phyloP scores from a whole-genome alignment of 495 filamentous ascomycete species.

The Daldinia loculata region DNA sequence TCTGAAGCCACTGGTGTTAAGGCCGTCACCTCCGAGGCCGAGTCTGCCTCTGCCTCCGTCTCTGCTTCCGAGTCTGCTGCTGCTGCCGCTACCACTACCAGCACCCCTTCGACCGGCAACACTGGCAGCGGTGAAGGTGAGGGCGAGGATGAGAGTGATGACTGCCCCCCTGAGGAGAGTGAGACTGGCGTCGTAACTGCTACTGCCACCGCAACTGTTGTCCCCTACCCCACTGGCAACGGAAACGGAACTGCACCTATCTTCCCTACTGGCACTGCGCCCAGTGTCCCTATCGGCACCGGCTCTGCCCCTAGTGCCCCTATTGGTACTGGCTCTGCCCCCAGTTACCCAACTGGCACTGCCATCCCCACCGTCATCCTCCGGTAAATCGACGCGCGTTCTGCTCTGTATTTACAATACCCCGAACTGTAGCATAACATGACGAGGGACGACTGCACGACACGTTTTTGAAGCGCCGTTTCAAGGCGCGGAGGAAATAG shows the following conservation, averaged over 20 bases:
- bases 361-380: constrained; percentile 36
- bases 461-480: neutral
- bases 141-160: constrained; percentile 18
- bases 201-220: constrained; percentile 43
- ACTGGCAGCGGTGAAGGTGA: constrained; percentile 20
- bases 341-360: neutral
- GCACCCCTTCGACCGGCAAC: constrained; percentile 26
- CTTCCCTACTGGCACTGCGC: constrained; percentile 10
- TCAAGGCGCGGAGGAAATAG: neutral
- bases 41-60: constrained; percentile 2
- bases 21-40: constrained; percentile 11
- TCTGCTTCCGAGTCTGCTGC: constrained; percentile 11
- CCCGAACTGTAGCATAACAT: constrained; percentile 28
- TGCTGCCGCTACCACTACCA: constrained; percentile 9
- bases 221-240: constrained; percentile 45
- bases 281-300: neutral
- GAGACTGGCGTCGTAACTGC: constrained; percentile 40
- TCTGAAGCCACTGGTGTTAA: constrained; percentile 25
- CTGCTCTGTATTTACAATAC: constrained; percentile 22
- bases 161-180: constrained; percentile 38
- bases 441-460: constrained; percentile 37
- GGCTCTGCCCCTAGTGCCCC: neutral
- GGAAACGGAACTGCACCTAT: constrained; percentile 38
- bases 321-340: neutral
- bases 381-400: constrained; percentile 10